Evolutionary conservation across 495 filamentous ascomycete genomes (phyloP).

Genomic region (Penicillium fimorum): DNA sequence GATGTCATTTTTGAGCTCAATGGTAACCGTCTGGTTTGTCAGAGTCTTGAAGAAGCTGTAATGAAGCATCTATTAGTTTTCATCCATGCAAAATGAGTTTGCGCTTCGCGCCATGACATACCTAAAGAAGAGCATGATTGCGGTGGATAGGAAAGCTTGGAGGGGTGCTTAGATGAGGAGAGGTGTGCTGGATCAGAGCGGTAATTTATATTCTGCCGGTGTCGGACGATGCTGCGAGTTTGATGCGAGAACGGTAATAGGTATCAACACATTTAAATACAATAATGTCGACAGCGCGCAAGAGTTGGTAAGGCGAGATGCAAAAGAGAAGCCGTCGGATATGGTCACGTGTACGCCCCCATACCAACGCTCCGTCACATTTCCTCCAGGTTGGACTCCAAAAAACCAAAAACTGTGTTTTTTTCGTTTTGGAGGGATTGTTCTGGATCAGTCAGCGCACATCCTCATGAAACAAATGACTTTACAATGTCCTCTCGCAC

Average conservation of each 20-base stretch:
- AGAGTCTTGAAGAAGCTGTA: constrained; percentile 98
- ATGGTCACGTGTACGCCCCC: constrained; percentile 2
- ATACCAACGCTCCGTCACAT: not conserved
- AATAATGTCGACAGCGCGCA: not conserved
- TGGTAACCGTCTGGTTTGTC: constrained; percentile 91
- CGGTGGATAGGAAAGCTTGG: constrained; percentile 11
- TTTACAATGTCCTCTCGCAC: not conserved
- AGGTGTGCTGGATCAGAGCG: not conserved
- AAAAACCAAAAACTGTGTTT: not conserved
- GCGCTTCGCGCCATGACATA: constrained; percentile 17
- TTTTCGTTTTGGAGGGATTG: not conserved
- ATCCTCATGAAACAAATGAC: not conserved
- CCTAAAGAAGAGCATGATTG: constrained; percentile 53
- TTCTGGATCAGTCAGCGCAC: not conserved
- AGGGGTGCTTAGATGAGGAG: constrained; percentile 6
- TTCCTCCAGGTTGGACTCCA: not conserved
- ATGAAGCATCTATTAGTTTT: not conserved
- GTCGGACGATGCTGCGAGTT: not conserved
- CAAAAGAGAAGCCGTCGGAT: constrained; percentile 3
- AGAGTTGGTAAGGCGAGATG: not conserved
- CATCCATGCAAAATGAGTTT: not conserved
- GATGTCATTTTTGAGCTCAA: constrained; percentile 99
- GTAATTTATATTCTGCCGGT: not conserved
- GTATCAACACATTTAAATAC: not conserved
- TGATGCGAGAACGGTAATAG: not conserved